Evolutionary conservation across 768 basidiomycete genomes (phyloP).

Genomic region (Calocybe gangraenosa): DNA sequence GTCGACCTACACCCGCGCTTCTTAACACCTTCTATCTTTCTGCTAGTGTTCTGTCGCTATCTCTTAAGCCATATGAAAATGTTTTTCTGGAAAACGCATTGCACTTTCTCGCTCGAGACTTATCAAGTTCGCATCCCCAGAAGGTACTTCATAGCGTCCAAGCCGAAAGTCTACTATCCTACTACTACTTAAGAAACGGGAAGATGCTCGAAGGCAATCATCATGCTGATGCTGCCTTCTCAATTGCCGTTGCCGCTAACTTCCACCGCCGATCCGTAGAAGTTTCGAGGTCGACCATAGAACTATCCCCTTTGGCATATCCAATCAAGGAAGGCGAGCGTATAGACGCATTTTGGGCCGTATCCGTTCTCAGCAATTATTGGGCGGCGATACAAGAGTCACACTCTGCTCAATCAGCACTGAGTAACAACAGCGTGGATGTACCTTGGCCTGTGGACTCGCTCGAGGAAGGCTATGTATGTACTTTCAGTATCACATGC

Average conservation of each 20-base stretch:
- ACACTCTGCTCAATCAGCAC: neutral
- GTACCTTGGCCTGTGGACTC: slow-evolving; percentile 13
- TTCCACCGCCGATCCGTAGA: slow-evolving; percentile 11
- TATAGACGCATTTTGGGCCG: slow-evolving; percentile 19
- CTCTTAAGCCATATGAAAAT: neutral
- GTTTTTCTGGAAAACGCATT: neutral
- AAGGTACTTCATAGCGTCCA: slow-evolving; percentile 28
- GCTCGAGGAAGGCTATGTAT: slow-evolving; percentile 2
- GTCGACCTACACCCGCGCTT: slow-evolving; percentile 44
- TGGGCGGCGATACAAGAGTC: slow-evolving; percentile 14
- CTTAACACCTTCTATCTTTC: slow-evolving; percentile 44
- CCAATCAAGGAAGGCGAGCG: slow-evolving; percentile 15
- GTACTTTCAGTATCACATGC: neutral
- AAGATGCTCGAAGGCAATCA: slow-evolving; percentile 16
- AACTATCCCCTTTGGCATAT: slow-evolving; percentile 5
- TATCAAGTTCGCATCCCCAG: slow-evolving; percentile 1
- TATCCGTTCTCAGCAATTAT: slow-evolving; percentile 14
- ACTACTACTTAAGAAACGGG: slow-evolving; percentile 24
- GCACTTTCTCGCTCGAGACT: slow-evolving; percentile 6
- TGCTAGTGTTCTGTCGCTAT: slow-evolving; percentile 37
- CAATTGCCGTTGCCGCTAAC: slow-evolving; percentile 13
- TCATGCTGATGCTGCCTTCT: slow-evolving; percentile 14
- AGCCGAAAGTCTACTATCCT: slow-evolving; percentile 38
- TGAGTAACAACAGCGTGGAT: slow-evolving; percentile 2
- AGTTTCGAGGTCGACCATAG: neutral